These are phyloP conservation scores for Alternaria angustiovoidea DNA, from an alignment of 2,329 filamentous ascomycete species.

Conservation along the genomic window DNA sequence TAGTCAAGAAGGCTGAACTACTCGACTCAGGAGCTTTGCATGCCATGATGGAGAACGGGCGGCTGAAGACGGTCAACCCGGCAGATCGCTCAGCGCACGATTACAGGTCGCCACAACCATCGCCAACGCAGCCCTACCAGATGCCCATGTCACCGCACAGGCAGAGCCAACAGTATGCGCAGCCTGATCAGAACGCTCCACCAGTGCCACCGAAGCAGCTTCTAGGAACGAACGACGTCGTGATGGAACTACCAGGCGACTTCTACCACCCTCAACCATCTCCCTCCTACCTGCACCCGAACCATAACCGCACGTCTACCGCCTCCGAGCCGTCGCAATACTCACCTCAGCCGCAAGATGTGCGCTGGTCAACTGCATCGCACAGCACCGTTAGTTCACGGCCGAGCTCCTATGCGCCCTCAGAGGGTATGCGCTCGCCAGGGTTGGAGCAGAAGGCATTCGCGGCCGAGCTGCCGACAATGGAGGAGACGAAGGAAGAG, in stretches of 20 bases:
- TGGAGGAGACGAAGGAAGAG: constrained; percentile 47
- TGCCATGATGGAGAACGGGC: constrained; percentile 73
- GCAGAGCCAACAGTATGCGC: constrained; percentile 11
- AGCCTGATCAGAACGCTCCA: constrained; percentile 20
- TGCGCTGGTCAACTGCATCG: constrained; percentile 44
- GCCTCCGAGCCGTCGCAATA: constrained; percentile 28
- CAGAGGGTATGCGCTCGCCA: constrained; percentile 47
- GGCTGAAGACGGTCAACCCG: constrained; percentile 66
- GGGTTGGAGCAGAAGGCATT: constrained; percentile 46
- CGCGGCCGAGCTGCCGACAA: constrained; percentile 46
- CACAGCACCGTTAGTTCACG: constrained; percentile 41
- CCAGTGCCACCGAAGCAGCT: constrained; percentile 29
- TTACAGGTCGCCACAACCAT: constrained; percentile 29
- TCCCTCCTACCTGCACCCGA: constrained; percentile 38
- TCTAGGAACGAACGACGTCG: constrained; percentile 39
- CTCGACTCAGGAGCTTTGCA: constrained; percentile 71
- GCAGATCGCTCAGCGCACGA: constrained; percentile 42
- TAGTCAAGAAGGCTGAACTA: constrained; percentile 76
- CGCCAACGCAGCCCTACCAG: constrained; percentile 37
- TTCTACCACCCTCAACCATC: constrained; percentile 48
- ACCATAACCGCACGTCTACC: constrained; percentile 33
- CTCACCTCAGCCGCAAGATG: constrained; percentile 40
- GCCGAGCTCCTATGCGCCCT: constrained; percentile 47
- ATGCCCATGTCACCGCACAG: constrained; percentile 37
- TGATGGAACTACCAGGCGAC: constrained; percentile 56